Conservation (phyloP, 2,329 filamentous ascomycete species). For the Fusarium xylarioides region DNA sequence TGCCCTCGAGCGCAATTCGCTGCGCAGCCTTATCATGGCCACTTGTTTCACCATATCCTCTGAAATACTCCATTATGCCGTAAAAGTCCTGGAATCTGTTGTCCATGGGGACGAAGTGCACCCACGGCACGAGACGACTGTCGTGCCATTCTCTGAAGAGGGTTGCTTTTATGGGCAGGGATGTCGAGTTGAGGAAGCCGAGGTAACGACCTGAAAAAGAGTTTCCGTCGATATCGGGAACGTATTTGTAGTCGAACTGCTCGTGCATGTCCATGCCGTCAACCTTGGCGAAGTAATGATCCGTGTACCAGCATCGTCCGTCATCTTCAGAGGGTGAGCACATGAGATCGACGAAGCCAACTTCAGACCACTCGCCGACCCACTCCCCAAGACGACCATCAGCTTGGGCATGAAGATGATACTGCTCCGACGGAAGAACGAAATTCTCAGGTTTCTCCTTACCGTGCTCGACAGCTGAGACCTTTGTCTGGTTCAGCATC, state of each 20-base stretch:
- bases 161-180: conserved; percentile 79
- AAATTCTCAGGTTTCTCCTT: conserved; percentile 60
- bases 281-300: conserved; percentile 54
- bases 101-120: conserved; percentile 84
- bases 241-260: conserved; percentile 71
- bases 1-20: conserved; percentile 71
- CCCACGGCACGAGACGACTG: conserved; percentile 76
- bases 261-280: conserved; percentile 55
- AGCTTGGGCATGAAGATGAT: conserved; percentile 57
- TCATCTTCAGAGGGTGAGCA: conserved; percentile 53
- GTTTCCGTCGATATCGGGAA: conserved; percentile 82
- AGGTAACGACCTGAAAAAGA: conserved; percentile 75
- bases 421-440: conserved; percentile 58
- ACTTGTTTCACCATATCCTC: conserved; percentile 62
- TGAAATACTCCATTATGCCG: conserved; percentile 77
- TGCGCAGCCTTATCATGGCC: conserved; percentile 67
- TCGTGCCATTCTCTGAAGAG: conserved; percentile 86
- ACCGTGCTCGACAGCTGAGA: conserved; percentile 58
- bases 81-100: conserved; percentile 77
- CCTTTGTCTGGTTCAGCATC: conserved; percentile 74
- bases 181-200: conserved; percentile 74
- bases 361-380: conserved; percentile 59
- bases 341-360: conserved; percentile 64
- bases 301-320: conserved; percentile 59
- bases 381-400: conserved; percentile 58